phyloP scores from a whole-genome alignment of 1,284 basidiomycete genomes.

The Naganishia cerealis region DNA sequence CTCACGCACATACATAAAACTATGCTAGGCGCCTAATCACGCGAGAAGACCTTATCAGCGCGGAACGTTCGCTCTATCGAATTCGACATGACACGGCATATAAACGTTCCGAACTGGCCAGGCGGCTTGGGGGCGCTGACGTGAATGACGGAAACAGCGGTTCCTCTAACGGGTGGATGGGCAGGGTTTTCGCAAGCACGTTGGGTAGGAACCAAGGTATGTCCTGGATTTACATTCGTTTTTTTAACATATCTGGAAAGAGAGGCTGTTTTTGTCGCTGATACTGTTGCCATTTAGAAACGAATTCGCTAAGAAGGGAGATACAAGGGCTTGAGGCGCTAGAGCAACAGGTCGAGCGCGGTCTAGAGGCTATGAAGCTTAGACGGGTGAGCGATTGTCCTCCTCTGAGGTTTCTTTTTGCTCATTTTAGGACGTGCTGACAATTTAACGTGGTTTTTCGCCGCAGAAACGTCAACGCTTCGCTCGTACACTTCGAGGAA shows the following conservation, averaged over 20 bases:
- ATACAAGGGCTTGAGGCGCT: constrained; percentile 48
- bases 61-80: constrained; percentile 51
- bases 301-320: constrained; percentile 40
- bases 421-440: neutral
- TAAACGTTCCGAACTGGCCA: constrained; percentile 46
- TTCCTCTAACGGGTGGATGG: constrained; percentile 33
- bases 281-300: neutral
- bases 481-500: constrained; percentile 46
- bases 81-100: constrained; percentile 48
- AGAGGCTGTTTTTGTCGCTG: neutral
- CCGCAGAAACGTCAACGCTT: constrained; percentile 48
- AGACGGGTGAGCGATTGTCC: constrained; percentile 39
- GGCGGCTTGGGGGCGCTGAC: constrained; percentile 30
- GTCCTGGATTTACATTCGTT: constrained; percentile 28
- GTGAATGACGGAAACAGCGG: neutral
- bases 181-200: constrained; percentile 45
- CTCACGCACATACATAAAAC: no score
- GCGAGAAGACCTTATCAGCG: constrained; percentile 38
- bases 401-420: neutral
- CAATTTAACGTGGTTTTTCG: neutral
- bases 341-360: constrained; percentile 46
- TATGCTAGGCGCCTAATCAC: constrained; percentile 33
- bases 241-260: neutral
- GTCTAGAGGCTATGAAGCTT: constrained; percentile 46
- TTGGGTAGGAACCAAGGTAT: constrained; percentile 45